Base-by-base conservation (phyloP, 2,329 filamentous ascomycete genomes). In the Calonectria honghensis region DNA sequence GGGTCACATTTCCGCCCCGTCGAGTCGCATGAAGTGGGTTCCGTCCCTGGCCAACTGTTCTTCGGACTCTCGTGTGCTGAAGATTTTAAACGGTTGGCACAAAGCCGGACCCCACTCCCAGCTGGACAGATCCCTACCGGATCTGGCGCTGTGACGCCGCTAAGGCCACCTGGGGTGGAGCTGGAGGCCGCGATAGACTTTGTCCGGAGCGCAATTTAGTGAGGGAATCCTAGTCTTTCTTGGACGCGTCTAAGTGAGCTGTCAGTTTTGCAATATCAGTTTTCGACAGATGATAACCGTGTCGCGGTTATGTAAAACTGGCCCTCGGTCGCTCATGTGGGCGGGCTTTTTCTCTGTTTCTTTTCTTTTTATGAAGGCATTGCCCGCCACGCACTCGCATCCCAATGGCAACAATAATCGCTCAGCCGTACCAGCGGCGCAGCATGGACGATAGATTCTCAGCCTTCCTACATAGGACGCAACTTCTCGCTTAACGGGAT, bases 211-310 rank as follows among this genome's bases (percentile, higher is more conserved):
- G 37, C 14, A 41, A 41, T 41, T 63, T n/a, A 24, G 20, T 20
- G 16, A 41, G 24, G 57, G 57, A 4, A 63, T 29, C 57, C 57
- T 16, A 37, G 57, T 27, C 35, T 20, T 63, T 41, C 35, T 29
- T 18, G 32, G 14, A 31, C 13, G 24, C 24, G 57, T 63, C 24
- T 63, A 63, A 41, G 35, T 63, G 57, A 63, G 57, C 35, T 63
- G 57, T 63, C 57, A 63, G 57, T 20, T 63, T 41, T 41, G 37
- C 35, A 41, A 41, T 41, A n/a, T 63, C 57, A 63, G 57, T 63
- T 63, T 63, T 63, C 37, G 57, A 63, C 57, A 63, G 57, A 63
- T 63, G 57, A 63, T 63, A 41, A 41, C 13, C 16, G 20, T 6
- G 35, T 29, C 6, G 57, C 9, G 35, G 57, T 41, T 41, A 63